A percentile compares a stretch with the other conserved stretches of the same genome.
phyloP scores from a whole-genome alignment of 257 asterid genomes.

The Fraxinus quadrangulata region DNA sequence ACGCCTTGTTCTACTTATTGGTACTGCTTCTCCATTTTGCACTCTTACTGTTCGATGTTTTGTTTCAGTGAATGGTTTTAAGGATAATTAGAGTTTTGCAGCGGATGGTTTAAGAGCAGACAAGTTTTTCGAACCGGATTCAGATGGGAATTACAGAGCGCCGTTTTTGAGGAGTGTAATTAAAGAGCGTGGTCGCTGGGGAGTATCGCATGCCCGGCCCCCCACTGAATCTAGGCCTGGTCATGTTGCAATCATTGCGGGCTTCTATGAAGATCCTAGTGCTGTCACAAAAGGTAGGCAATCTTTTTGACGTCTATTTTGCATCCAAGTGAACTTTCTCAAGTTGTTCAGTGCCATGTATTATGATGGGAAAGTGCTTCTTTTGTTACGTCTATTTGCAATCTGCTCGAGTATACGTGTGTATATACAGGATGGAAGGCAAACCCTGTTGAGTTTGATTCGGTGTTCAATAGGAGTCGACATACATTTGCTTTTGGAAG shows the following conservation, averaged over 20 bases:
- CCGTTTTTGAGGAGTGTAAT: conserved; percentile 91
- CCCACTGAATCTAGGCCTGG: conserved; percentile 99
- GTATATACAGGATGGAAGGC: conserved; percentile 82
- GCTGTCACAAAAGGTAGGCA: conserved; percentile 90
- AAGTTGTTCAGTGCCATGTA: conserved; percentile 3
- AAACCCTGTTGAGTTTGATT: conserved; percentile 97
- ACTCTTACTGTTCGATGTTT: conserved; percentile 40
- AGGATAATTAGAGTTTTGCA: conserved; percentile 35
- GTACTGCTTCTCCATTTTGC: conserved; percentile 38
- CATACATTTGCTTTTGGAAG: conserved; percentile 95
- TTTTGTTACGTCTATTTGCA: neutral
- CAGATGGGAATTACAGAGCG: conserved; percentile 76
- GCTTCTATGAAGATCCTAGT: conserved; percentile 98
- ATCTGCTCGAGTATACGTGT: neutral
- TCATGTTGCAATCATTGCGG: conserved; percentile 97
- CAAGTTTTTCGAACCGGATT: conserved; percentile 91
- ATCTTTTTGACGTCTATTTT: conserved; percentile 20
- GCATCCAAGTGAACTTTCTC: conserved; percentile 1
- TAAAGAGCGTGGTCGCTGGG: conserved; percentile 92
- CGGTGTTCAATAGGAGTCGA: conserved; percentile 88
- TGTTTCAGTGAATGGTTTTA: conserved; percentile 30
- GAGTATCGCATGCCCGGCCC: conserved; percentile 98
- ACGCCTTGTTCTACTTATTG: conserved; percentile 85
- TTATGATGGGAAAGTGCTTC: neutral
- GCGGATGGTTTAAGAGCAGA: conserved; percentile 99